Base-by-base conservation (phyloP, 2,329 filamentous ascomycete species). In the Penicillium oxalicum region DNA sequence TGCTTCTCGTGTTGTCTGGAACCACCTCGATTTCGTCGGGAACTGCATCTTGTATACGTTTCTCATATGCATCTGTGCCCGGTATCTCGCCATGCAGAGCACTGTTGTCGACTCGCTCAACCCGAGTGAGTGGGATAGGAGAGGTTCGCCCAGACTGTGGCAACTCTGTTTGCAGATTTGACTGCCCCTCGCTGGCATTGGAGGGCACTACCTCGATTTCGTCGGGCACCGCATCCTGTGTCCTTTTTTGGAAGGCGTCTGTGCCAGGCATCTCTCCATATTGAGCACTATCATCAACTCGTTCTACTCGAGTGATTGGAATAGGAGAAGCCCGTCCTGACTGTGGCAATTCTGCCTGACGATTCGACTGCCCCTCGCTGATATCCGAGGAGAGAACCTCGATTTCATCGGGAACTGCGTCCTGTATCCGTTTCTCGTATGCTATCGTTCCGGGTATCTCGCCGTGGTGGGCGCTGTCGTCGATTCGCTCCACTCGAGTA, bases 191-290 rank as follows among this genome's bases (percentile, higher is more conserved):
- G 38, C 75, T 79, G 48, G 29, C 8, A 11, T 32, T 11, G 7
- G 4, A 32, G 29, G 73, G 72, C 4, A 83, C 71, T 45, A 84
- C 70, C 61, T 82, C 79, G 27, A 84, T 71, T 62, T 84, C 79
- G 61, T 84, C 81, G 4, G 81, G 81, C 4, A 83, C 80, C 26
- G 81, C 80, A 62, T 84, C 81, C 56, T 76, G 73, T 24, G 64
- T 70, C 52, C 80, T 71, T 59, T 77, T 74, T n/a, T 78, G 73
- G 63, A 82, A 84, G 47, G 80, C 80, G 13, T 72, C 64, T 27
- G 81, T 84, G 8, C 80, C 80, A 4, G 81, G 82, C 4, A 83
- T 73, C 61, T 84, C 80, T 59, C 81, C 82, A 59, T 84, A 74
- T 52, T 74, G 73, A 11, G 79, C 76, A 50, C 69, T 65, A 58